A percentile compares a stretch with the other conserved stretches of the same genome.
phyloP scores from a whole-genome alignment of 1,284 basidiomycete species.

The Sporisorium exsertum region DNA sequence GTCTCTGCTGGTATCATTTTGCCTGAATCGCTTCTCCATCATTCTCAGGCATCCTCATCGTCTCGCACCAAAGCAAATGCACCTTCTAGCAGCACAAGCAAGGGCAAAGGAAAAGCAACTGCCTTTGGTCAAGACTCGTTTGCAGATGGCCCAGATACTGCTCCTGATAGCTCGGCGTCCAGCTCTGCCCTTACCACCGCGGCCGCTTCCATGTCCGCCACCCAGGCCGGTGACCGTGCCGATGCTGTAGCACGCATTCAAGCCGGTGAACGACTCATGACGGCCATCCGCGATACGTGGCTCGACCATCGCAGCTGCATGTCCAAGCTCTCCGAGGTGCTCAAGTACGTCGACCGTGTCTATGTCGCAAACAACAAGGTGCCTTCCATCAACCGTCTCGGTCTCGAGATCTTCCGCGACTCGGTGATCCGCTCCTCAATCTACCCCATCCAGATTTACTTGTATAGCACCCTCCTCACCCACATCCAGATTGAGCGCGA shows the following conservation, averaged over 20 bases:
- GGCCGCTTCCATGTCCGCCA: constrained; percentile 43
- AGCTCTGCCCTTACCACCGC: constrained; percentile 25
- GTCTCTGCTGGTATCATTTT: constrained; percentile 50
- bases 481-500: constrained; percentile 92
- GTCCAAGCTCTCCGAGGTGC: constrained; percentile 86
- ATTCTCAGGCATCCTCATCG: constrained; percentile 25
- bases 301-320: constrained; percentile 92
- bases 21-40: constrained; percentile 72
- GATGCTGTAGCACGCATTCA: constrained; percentile 67
- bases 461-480: constrained; percentile 83
- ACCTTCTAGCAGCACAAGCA: constrained; percentile 14
- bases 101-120: constrained; percentile 55
- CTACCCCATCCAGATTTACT: constrained; percentile 82
- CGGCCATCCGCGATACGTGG: constrained; percentile 87
- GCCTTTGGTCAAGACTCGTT: constrained; percentile 20
- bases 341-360: constrained; percentile 84
- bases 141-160: constrained; percentile 3
- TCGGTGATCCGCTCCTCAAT: constrained; percentile 77
- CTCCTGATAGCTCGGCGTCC: constrained; percentile 3
- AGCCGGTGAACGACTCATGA: constrained; percentile 86
- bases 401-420: constrained; percentile 84
- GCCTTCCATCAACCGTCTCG: constrained; percentile 81
- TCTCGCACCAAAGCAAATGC: constrained; percentile 26
- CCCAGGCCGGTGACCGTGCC: constrained; percentile 51
- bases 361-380: constrained; percentile 61